Evolutionary conservation across 2,329 filamentous ascomycete species (phyloP).

Genomic region (Ramularia collo-cygni): DNA sequence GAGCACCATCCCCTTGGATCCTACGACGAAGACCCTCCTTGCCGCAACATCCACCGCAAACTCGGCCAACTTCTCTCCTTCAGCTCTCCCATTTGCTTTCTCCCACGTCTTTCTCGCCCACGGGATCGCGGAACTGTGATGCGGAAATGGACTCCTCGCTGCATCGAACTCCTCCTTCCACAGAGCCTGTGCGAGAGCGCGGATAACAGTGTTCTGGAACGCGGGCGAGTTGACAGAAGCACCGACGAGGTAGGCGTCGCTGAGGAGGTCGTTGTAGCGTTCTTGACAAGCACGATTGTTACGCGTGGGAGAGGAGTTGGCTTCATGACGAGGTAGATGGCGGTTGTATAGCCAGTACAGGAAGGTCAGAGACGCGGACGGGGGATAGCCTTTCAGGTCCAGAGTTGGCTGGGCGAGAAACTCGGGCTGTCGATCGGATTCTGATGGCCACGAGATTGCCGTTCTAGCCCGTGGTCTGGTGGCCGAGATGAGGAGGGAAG

Average conservation of each 20-base stretch:
- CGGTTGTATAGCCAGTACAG: conserved; percentile 7
- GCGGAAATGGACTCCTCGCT: neutral
- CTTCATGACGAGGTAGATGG: conserved; percentile 1
- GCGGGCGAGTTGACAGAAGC: neutral
- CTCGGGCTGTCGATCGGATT: too few species aligned
- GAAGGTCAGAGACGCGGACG: conserved; percentile 2
- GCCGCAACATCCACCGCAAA: conserved; percentile 10
- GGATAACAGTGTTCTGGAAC: neutral
- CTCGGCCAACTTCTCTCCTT: neutral
- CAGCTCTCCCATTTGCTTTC: neutral
- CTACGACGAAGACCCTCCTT: conserved; percentile 6
- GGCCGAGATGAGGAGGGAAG: conserved; percentile 1
- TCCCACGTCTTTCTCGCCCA: conserved; percentile 6
- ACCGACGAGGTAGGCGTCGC: neutral
- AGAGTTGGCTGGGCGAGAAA: neutral
- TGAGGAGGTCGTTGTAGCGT: neutral
- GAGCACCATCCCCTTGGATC: conserved; percentile 5
- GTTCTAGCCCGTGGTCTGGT: neutral
- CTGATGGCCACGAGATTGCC: too few species aligned
- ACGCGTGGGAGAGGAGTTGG: neutral
- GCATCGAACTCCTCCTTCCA: neutral
- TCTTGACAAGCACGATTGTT: neutral
- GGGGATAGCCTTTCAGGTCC: conserved; percentile 5
- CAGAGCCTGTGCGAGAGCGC: neutral
- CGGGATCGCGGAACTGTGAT: neutral